These are phyloP conservation scores for Ceratobasidium sp. DNA, from an alignment of 1,284 basidiomycete species.

Conservation along the genomic window DNA sequence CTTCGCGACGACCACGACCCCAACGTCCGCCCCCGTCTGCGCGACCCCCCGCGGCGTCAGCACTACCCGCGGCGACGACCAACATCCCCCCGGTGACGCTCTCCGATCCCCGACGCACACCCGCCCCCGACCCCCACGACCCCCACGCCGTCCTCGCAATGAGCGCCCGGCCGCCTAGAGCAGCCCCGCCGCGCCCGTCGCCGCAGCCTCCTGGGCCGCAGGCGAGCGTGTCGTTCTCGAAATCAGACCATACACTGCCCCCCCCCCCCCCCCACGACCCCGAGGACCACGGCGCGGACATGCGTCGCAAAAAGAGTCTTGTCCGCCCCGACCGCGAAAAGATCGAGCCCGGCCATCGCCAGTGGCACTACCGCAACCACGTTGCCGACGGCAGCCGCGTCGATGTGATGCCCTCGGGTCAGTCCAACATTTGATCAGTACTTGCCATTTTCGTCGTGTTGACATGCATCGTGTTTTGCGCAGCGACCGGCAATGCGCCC, in stretches of 20 bases:
- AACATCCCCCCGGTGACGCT: not conserved
- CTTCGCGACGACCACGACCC: slow-evolving; percentile 22
- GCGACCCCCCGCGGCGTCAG: slow-evolving; percentile 6
- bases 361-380: slow-evolving; percentile 95
- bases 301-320: slow-evolving; percentile 90
- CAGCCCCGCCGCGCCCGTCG: slow-evolving; percentile 32
- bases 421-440: slow-evolving; percentile 56
- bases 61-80: not conserved
- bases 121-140: not conserved
- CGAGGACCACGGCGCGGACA: slow-evolving; percentile 57
- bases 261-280: slow-evolving; percentile 48
- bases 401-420: slow-evolving; percentile 83
- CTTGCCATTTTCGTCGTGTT: slow-evolving; percentile 40
- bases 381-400: slow-evolving; percentile 74
- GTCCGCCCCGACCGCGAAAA: slow-evolving; percentile 96
- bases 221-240: slow-evolving; percentile 32
- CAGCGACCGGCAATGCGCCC: slow-evolving; percentile 87
- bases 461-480: slow-evolving; percentile 31
- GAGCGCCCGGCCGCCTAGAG: slow-evolving; percentile 43
- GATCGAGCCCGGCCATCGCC: slow-evolving; percentile 93
- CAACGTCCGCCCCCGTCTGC: not conserved
- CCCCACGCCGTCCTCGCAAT: slow-evolving; percentile 9
- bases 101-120: not conserved
- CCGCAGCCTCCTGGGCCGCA: slow-evolving; percentile 15
- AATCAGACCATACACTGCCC: slow-evolving; percentile 5